These are phyloP conservation scores for Sergeia podlipaevii DNA, from an alignment of 208 protist genomes.

Conservation along the genomic window DNA sequence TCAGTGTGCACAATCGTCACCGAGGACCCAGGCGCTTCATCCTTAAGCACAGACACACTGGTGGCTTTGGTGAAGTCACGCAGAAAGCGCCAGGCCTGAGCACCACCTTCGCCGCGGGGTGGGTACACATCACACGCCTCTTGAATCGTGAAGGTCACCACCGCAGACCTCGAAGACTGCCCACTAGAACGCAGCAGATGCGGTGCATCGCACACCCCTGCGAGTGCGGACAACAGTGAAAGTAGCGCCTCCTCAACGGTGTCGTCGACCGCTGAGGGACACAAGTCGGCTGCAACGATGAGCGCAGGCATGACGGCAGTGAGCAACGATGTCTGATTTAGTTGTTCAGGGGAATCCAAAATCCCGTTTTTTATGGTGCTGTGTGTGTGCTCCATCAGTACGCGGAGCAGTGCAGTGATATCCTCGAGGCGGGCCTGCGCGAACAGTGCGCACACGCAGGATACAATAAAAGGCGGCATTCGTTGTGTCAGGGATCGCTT, in stretches of 20 bases:
- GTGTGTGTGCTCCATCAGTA: background rate
- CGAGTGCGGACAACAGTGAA: slow-evolving; percentile 17
- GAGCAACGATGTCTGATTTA: slow-evolving; percentile 47
- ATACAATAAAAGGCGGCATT: slow-evolving; percentile 72
- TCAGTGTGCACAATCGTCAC: slow-evolving; percentile 34
- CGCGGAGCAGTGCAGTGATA: too few relatives aligned
- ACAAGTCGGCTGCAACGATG: slow-evolving; percentile 50
- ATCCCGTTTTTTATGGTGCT: background rate
- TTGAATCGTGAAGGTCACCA: slow-evolving; percentile 58
- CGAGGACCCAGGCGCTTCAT: slow-evolving; percentile 25
- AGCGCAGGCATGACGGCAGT: slow-evolving; percentile 73
- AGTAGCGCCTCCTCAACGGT: slow-evolving; percentile 25
- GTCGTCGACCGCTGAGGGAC: slow-evolving; percentile 36
- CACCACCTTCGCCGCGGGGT: slow-evolving; percentile 12
- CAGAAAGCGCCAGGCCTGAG: slow-evolving; percentile 41
- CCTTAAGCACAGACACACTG: slow-evolving; percentile 48
- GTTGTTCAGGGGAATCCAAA: slow-evolving; percentile 9
- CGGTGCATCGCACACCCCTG: slow-evolving; percentile 7
- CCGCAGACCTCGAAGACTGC: slow-evolving; percentile 1
- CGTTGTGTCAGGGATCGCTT: slow-evolving; percentile 28
- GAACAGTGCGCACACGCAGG: slow-evolving; percentile 30
- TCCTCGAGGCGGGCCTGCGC: slow-evolving; percentile 4
- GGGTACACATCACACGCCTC: slow-evolving; percentile 80
- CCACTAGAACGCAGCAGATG: slow-evolving; percentile 6
- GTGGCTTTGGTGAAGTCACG: slow-evolving; percentile 62